These are phyloP conservation scores for Zygnema cylindricum DNA, from an alignment of 139 green algal species.

Conservation along the genomic window DNA sequence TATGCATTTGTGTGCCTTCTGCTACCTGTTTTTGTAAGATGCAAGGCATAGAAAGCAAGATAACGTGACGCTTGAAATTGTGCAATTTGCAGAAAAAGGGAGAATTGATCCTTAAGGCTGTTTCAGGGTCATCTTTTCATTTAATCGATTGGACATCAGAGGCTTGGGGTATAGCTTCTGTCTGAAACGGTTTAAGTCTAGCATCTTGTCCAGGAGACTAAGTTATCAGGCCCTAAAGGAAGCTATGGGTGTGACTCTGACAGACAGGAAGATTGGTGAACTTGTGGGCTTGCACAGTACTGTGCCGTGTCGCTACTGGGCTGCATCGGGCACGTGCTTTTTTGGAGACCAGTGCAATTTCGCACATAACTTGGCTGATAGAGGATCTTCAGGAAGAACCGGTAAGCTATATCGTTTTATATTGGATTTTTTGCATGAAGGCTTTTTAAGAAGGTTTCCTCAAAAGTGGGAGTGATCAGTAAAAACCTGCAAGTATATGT, in stretches of 20 bases:
- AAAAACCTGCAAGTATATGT: too few species aligned
- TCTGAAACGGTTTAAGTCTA: neutral
- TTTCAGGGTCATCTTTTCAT: too few species aligned
- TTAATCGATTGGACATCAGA: neutral
- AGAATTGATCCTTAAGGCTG: too few species aligned
- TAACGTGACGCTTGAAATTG: neutral
- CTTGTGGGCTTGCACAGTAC: slow-evolving; percentile 40
- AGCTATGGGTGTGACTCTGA: neutral
- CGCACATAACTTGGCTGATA: slow-evolving; percentile 37
- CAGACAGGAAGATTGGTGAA: slow-evolving; percentile 3
- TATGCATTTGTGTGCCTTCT: neutral
- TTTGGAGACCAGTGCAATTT: slow-evolving; percentile 54
- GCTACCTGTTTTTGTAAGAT: neutral
- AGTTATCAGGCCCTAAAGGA: neutral
- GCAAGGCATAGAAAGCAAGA: neutral
- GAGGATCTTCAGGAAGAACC: slow-evolving; percentile 3
- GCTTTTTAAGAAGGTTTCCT: too few species aligned
- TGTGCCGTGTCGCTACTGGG: slow-evolving; percentile 41
- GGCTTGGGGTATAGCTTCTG: neutral
- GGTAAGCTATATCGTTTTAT: too few species aligned
- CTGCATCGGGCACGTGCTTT: slow-evolving; percentile 45
- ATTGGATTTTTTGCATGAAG: too few species aligned
- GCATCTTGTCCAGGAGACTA: neutral
- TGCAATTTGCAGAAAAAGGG: neutral
- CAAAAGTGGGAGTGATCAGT: too few species aligned